These are phyloP conservation scores for Phytopythium oedochilum DNA, from an alignment of 352 stramenopile species.

Conservation along the genomic window DNA sequence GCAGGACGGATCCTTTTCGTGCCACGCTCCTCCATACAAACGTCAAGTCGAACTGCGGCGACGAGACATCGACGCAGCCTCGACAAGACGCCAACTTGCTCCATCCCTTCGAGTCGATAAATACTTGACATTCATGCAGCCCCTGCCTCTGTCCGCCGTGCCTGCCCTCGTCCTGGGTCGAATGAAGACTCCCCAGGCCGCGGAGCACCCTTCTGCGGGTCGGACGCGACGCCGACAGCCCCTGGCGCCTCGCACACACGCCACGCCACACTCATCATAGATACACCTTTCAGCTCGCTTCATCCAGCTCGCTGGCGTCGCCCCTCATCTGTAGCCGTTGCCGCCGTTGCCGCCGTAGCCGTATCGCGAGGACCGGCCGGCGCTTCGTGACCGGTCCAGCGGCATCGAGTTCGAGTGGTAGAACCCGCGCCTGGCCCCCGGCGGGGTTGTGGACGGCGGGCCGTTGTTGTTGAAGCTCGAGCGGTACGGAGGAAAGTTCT, in stretches of 20 bases:
- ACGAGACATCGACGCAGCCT: neutral
- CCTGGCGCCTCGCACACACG: neutral
- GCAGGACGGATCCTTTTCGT: no score
- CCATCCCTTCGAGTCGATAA: neutral
- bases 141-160: neutral
- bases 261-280: constrained; percentile 2
- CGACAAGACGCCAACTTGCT: neutral
- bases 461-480: constrained; percentile 38
- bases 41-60: neutral
- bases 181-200: neutral
- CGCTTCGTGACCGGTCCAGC: constrained; percentile 46
- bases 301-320: neutral
- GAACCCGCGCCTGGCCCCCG: constrained; percentile 25
- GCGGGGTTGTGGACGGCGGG: constrained; percentile 2
- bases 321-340: constrained; percentile 4
- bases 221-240: neutral
- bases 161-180: neutral
- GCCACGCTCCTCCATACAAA: neutral
- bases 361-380: constrained; percentile 38
- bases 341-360: constrained; percentile 15
- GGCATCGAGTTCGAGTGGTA: constrained; percentile 47
- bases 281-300: neutral
- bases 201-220: neutral
- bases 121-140: constrained; percentile 4
- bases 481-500: constrained; percentile 29